phyloP scores from a whole-genome alignment of 257 asterid species.

The Ophiorrhiza pumila region DNA sequence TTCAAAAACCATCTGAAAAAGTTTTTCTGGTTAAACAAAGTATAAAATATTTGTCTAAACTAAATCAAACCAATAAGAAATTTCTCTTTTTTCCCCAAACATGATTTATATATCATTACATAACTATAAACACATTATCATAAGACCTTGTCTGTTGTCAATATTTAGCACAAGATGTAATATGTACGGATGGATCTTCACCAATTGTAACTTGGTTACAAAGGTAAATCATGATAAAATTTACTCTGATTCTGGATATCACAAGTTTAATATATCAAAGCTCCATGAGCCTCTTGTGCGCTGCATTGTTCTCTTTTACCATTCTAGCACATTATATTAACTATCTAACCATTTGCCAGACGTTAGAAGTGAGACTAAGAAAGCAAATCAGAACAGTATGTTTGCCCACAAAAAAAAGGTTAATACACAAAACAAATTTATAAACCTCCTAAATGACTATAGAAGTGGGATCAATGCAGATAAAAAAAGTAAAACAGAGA shows the following conservation, averaged over 20 bases:
- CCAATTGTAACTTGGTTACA: background rate
- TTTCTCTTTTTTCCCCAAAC: background rate
- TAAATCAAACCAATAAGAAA: background rate
- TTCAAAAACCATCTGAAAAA: background rate
- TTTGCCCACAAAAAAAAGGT: too few species aligned
- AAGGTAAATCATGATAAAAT: background rate
- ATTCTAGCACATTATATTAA: too few species aligned
- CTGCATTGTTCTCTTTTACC: background rate
- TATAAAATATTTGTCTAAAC: background rate
- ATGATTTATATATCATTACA: background rate
- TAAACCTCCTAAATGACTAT: background rate
- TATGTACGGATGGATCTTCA: background rate
- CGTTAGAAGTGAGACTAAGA: background rate
- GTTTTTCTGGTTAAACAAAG: background rate
- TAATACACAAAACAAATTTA: background rate
- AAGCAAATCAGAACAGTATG: too few species aligned
- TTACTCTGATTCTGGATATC: background rate
- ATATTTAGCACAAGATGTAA: background rate
- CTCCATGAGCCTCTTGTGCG: background rate
- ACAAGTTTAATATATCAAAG: background rate
- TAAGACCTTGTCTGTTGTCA: background rate
- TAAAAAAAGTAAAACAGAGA: conserved; percentile 3
- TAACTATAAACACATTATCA: background rate
- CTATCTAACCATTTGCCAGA: background rate
- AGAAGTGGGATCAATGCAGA: background rate